A percentile compares a stretch with the other conserved stretches of the same genome.
Conservation (phyloP, 345 rosid species). For the Mercurialis annua region DNA sequence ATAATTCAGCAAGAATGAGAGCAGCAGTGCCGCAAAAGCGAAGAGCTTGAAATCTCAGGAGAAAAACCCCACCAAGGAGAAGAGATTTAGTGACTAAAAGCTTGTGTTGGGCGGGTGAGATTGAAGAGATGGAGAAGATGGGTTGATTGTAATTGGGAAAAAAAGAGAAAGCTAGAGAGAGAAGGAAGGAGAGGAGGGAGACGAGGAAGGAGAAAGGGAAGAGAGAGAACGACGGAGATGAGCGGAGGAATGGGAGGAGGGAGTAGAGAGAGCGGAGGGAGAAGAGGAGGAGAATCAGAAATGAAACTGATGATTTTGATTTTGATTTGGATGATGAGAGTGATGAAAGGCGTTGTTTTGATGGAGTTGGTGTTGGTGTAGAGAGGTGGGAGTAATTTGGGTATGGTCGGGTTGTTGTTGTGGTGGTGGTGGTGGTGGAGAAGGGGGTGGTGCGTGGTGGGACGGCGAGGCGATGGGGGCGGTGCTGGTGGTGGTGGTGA, state of each 20-base stretch:
- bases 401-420: conserved; percentile 31
- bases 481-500: conserved; percentile 55
- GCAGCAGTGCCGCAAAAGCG: conserved; percentile 88
- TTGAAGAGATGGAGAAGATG: conserved; percentile 37
- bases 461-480: conserved; percentile 65
- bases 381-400: conserved; percentile 37
- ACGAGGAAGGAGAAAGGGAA: conserved; percentile 35
- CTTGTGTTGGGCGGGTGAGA: conserved; percentile 52
- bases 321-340: conserved; percentile 25
- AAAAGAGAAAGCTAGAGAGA: conserved; percentile 7
- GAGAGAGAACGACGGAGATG: conserved; percentile 49
- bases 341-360: conserved; percentile 46
- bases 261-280: conserved; percentile 54
- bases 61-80: conserved; percentile 59
- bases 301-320: conserved; percentile 21
- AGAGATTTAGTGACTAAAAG: conserved; percentile 49
- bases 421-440: conserved; percentile 9
- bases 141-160: conserved; percentile 36
- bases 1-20: conserved; percentile 86
- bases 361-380: conserved; percentile 71
- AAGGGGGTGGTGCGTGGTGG: conserved; percentile 38
- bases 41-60: conserved; percentile 84
- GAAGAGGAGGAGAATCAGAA: conserved; percentile 44
- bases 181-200: conserved; percentile 25
- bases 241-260: conserved; percentile 26